Percentiles rank a stretch among this genome's conserved stretches.
Evolutionary conservation across 495 filamentous ascomycete species (phyloP).

Genomic region (Aspergillus haitiensis): DNA sequence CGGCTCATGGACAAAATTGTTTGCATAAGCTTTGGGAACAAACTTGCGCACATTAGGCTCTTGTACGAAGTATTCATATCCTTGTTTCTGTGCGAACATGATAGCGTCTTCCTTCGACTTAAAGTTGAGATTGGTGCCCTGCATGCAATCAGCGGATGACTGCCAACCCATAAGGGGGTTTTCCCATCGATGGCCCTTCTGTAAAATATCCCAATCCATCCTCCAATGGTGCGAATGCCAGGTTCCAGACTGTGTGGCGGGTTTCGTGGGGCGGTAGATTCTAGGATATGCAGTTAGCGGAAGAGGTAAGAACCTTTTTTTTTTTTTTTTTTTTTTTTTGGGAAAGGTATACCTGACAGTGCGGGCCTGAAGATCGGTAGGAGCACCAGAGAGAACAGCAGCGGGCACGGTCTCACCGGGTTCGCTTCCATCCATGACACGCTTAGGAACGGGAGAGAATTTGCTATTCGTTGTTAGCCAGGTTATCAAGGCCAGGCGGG

Average conservation of each 20-base stretch:
- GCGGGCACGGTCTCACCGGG: constrained; percentile 72
- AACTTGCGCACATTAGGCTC: constrained; percentile 88
- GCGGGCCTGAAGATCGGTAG: constrained; percentile 86
- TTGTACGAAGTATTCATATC: constrained; percentile 98
- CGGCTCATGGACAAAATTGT: constrained; percentile 85
- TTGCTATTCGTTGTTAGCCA: constrained; percentile 52
- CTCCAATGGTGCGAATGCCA: constrained; percentile 84
- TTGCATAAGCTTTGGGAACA: constrained; percentile 90
- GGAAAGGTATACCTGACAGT: constrained; percentile 73
- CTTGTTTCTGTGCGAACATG: constrained; percentile 94
- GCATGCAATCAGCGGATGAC: constrained; percentile 88
- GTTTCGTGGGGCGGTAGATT: constrained; percentile 86
- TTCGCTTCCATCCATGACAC: constrained; percentile 88
- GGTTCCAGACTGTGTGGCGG: constrained; percentile 89
- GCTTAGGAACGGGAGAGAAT: constrained; percentile 86
- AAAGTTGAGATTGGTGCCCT: constrained; percentile 88
- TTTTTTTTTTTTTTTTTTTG: no score
- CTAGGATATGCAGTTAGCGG: constrained; percentile 48
- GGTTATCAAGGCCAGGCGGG: constrained; percentile 10
- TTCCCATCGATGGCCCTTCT: constrained; percentile 92
- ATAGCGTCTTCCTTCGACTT: constrained; percentile 94
- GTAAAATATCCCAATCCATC: constrained; percentile 96
- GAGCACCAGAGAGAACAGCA: constrained; percentile 87
- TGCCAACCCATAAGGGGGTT: constrained; percentile 99
- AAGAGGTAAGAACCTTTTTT: not conserved